A percentile compares a stretch with the other conserved stretches of the same genome.
Conservation (phyloP, 306 rosid species). For the Hippophae rhamnoides region DNA sequence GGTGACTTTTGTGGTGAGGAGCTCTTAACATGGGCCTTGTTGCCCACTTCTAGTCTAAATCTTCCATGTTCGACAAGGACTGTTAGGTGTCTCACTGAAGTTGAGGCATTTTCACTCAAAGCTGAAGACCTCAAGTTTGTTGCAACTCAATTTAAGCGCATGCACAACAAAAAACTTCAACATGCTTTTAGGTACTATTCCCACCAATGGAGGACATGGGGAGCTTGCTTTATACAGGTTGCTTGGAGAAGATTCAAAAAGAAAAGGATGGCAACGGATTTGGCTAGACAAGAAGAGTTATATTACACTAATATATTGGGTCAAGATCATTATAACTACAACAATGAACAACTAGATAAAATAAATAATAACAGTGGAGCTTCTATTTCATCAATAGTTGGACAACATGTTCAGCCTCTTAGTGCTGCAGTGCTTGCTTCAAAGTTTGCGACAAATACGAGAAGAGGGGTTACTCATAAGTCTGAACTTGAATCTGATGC, state of each 20-base stretch:
- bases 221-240: constrained; percentile 64
- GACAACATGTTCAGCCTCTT: constrained; percentile 14
- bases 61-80: constrained; percentile 74
- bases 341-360: constrained; percentile 12
- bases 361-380: constrained; percentile 2
- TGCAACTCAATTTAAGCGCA: constrained; percentile 67
- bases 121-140: constrained; percentile 80
- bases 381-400: constrained; percentile 8
- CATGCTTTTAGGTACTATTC: constrained; percentile 84
- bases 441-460: constrained; percentile 61
- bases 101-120: constrained; percentile 80
- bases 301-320: constrained; percentile 22
- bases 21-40: constrained; percentile 78
- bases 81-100: constrained; percentile 54
- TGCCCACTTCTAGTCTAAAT: constrained; percentile 41
- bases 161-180: constrained; percentile 77
- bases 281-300: constrained; percentile 48
- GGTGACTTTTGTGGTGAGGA: constrained; percentile 94
- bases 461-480: constrained; percentile 34
- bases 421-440: constrained; percentile 66
- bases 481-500: constrained; percentile 30
- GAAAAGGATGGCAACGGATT: constrained; percentile 47
- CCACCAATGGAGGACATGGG: constrained; percentile 94
- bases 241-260: constrained; percentile 71
- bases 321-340: too few relatives aligned